Base-by-base conservation (phyloP, 345 rosid species). In the Pugionium dolabratum region DNA sequence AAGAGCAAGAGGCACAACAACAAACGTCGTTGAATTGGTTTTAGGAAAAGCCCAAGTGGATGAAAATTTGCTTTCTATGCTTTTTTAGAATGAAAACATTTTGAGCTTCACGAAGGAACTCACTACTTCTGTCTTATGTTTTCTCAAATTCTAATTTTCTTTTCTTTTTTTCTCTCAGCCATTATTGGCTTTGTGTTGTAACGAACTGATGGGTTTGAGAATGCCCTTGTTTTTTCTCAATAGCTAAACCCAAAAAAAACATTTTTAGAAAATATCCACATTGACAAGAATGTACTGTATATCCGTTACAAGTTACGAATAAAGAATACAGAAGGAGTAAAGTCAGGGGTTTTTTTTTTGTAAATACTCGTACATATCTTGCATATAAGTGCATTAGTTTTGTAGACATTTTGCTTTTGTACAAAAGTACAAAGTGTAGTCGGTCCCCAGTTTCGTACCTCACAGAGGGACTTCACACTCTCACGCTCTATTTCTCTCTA, bases 1-100 rank as follows among this genome's bases (percentile, higher is more conserved):
- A 87, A 83, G 81, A 84, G 78, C 77, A 79, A 50, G 79, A 90
- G 84, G 78, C 86, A 81, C 59, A 67, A 77, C 88, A 80, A 65
- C 90, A 81, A 75, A 70, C 84, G 79, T 28, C 63, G 68, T 25
- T 75, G 62, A 64, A 11, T 71, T 61, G 65, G 55, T 54, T 42
- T 28, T 34, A 35, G 62, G 54, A 39, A 18, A 29, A 59, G 41
- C 66, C 0, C 1, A 57, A 47, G 57, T 66, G 34, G 43, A 68
- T 48, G 57, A 34, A 36, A 9, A 32, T 32, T 2, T 32, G 4
- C 3, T 34, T 6, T 32, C 7, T 9, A 34, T 52, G 33, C 40
- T 53, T 9, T 50, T 61, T 11, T 10, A 39, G 69, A 62, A 52
- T 48, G 42, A 48, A 32, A 63, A 31, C 64, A 55, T 18, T 4